These are phyloP conservation scores for Yamadazyma atmosphaerica DNA, from an alignment of 1,139 yeast species.

Conservation along the genomic window DNA sequence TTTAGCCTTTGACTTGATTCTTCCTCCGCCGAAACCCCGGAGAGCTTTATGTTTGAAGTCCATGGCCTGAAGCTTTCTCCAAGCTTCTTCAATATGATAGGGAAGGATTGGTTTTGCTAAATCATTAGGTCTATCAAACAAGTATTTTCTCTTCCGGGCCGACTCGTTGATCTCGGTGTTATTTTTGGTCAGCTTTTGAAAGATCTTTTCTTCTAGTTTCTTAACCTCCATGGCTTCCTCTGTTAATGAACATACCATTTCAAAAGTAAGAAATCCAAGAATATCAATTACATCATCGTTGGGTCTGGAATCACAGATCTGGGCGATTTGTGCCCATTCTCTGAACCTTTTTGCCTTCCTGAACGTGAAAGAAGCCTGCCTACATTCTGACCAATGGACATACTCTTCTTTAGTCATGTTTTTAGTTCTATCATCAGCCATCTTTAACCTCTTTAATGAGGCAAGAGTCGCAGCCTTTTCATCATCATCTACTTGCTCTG, in stretches of 20 bases:
- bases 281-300: constrained; percentile 97
- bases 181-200: constrained; percentile 32
- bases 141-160: constrained; percentile 50
- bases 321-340: constrained; percentile 93
- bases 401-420: constrained; percentile 96
- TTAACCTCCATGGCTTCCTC: constrained; percentile 88
- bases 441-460: constrained; percentile 80
- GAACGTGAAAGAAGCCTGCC: constrained; percentile 96
- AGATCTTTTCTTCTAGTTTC: constrained; percentile 56
- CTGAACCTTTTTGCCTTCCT: constrained; percentile 88
- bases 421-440: constrained; percentile 91
- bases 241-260: constrained; percentile 90
- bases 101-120: constrained; percentile 81
- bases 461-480: constrained; percentile 89
- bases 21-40: constrained; percentile 78
- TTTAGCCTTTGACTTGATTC: constrained; percentile 42
- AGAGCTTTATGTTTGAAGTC: constrained; percentile 64
- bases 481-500: constrained; percentile 80
- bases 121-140: constrained; percentile 92
- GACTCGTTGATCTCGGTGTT: constrained; percentile 22
- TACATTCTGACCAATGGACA: constrained; percentile 98
- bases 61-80: constrained; percentile 73
- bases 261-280: constrained; percentile 91
- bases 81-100: constrained; percentile 87
- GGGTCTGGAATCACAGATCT: constrained; percentile 85